A percentile compares a stretch with the other conserved stretches of the same genome.
Evolutionary conservation across 2,329 filamentous ascomycete species (phyloP).

Genomic region (Ceratocystis smalleyi): DNA sequence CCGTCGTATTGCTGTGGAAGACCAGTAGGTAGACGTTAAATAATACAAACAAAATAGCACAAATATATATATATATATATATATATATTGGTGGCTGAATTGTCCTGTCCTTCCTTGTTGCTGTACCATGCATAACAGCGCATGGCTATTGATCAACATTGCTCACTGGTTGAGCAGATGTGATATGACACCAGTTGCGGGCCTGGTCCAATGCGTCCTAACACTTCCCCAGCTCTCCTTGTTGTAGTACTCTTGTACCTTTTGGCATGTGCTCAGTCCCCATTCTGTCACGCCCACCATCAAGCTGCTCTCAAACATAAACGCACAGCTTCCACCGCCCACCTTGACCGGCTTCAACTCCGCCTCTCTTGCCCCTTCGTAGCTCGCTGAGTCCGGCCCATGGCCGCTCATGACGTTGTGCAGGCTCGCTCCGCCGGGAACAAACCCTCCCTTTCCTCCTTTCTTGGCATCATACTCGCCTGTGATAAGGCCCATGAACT

Average conservation of each 20-base stretch:
- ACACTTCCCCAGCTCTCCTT: slow-evolving; percentile 65
- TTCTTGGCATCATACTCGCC: slow-evolving; percentile 48
- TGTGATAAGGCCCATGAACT: slow-evolving; percentile 47
- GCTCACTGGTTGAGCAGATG: neutral
- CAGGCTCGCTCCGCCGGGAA: slow-evolving; percentile 43
- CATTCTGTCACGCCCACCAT: slow-evolving; percentile 60
- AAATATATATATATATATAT: no score
- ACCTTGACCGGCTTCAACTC: slow-evolving; percentile 42
- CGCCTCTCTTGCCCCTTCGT: slow-evolving; percentile 40
- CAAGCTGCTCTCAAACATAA: slow-evolving; percentile 54
- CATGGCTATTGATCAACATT: no score
- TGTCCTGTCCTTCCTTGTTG: no score
- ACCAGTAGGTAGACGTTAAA: no score
- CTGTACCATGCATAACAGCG: no score
- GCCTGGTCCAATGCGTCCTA: slow-evolving; percentile 44
- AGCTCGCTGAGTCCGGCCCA: slow-evolving; percentile 43
- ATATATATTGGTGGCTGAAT: no score
- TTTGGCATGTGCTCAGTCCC: slow-evolving; percentile 44
- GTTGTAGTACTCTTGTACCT: slow-evolving; percentile 53
- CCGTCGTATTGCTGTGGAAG: no score
- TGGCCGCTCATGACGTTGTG: slow-evolving; percentile 60
- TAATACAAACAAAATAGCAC: no score
- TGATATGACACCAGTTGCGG: slow-evolving; percentile 21
- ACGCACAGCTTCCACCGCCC: slow-evolving; percentile 45
- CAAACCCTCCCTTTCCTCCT: slow-evolving; percentile 38